Base-by-base conservation (phyloP, 345 rosid genomes). In the Kernera saxatilis region DNA sequence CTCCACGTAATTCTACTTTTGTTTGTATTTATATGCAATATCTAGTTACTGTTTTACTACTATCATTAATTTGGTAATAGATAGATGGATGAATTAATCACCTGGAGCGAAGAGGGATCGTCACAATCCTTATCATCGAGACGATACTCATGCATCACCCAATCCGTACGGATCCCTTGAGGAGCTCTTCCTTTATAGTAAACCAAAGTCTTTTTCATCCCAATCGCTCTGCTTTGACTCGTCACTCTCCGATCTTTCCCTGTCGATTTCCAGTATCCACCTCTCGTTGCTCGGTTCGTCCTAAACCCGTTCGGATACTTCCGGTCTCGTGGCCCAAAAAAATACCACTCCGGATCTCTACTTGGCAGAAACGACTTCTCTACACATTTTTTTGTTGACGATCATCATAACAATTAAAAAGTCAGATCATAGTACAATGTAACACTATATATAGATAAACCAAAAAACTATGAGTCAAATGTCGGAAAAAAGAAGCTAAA, bases 61-160 rank as follows among this genome's bases (percentile, higher is more conserved):
- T 15, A 3, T 41, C 5, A 1, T 22, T 37, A 11, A 1, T 33
- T 57, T 33, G 5, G 43, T 18, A 46, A 13, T 12, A 70, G 23
- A 36, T 27, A 0, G 19, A 37, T 49, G 8, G 29, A 40, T 44
- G 27, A 64, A 40, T 43, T 6, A 53, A 58, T 78, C 73, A 89
- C 98, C 97, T 92, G 98, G 44, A 92, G 84, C 2, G 86, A 88
- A 7, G 88, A 81, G 41, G 83, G 75, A 52, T 92, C 98, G 1
- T 90, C 96, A 17, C 77, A 88, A 33, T 92, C 95, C 33, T 88
- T 92, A 61, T 92, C 98, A 26, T 88, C 90, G 5, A 92, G 95
- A 49, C 97, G 91, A 75, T 92, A 92, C 62, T 92, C 98, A 51
- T 92, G 98, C 98, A 92, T 92, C 0, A 92, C 93, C 98, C 97